phyloP scores from a whole-genome alignment of 306 rosid genomes.

The Astragalus membranaceus region DNA sequence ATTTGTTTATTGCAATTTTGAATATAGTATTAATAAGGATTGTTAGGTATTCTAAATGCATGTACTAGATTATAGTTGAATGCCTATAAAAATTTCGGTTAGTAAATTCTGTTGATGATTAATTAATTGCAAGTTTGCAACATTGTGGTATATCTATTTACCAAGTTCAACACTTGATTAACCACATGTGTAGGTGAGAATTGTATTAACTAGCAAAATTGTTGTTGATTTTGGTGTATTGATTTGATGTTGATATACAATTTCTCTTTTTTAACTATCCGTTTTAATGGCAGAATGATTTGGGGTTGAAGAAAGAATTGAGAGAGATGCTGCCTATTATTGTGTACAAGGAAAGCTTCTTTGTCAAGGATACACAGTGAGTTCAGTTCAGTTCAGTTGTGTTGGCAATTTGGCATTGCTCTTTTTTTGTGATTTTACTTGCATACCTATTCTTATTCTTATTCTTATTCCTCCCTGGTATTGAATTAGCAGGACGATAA shows the following conservation, averaged over 20 bases:
- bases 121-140: too few species aligned
- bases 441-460: background rate
- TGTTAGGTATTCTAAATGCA: too few species aligned
- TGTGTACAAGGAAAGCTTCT: conserved; percentile 73
- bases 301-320: conserved; percentile 67
- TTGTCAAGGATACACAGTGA: conserved; percentile 68
- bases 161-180: background rate
- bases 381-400: conserved; percentile 16
- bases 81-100: too few species aligned
- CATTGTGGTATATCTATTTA: background rate
- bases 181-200: too few species aligned
- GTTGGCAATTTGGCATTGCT: background rate
- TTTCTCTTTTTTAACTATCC: background rate
- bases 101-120: too few species aligned
- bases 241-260: too few species aligned
- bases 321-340: conserved; percentile 83
- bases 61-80: too few species aligned
- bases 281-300: conserved; percentile 28
- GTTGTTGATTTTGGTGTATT: too few species aligned
- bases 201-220: too few species aligned
- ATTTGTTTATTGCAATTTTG: background rate
- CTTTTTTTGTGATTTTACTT: background rate
- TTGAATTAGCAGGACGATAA: background rate
- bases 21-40: background rate
- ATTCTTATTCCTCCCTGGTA: background rate